These are phyloP conservation scores for Solanum pinnatisectum DNA, from an alignment of 257 asterid species.

Conservation along the genomic window DNA sequence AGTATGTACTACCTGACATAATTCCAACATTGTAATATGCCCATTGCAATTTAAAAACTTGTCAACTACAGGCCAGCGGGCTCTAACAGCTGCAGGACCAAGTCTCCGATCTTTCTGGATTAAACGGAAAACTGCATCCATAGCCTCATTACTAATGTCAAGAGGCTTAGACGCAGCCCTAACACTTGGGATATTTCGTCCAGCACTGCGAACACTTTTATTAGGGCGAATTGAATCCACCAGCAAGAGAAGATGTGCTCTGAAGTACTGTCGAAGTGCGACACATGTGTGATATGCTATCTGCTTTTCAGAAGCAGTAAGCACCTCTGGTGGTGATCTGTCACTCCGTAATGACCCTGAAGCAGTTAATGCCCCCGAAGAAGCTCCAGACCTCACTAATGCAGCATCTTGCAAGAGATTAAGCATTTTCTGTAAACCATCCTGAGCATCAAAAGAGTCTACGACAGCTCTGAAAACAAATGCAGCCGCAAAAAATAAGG, in stretches of 20 bases:
- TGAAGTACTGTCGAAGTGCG: conserved; percentile 81
- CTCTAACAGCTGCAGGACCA: conserved; percentile 76
- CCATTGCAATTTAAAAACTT: conserved; percentile 71
- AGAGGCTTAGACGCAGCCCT: conserved; percentile 90
- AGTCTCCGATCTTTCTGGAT: conserved; percentile 90
- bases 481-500: conserved; percentile 82
- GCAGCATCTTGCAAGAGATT: conserved; percentile 86
- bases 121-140: conserved; percentile 82
- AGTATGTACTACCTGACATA: conserved; percentile 69
- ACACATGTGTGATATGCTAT: conserved; percentile 94
- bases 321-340: conserved; percentile 74
- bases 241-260: conserved; percentile 80
- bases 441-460: conserved; percentile 85
- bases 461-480: conserved; percentile 91
- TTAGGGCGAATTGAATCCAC: conserved; percentile 86
- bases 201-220: conserved; percentile 69
- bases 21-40: conserved; percentile 86
- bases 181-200: conserved; percentile 53
- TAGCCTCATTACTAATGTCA: conserved; percentile 87
- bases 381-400: conserved; percentile 84
- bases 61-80: conserved; percentile 89
- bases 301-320: conserved; percentile 92
- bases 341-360: conserved; percentile 70
- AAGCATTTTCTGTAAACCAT: conserved; percentile 81
- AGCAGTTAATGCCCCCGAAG: conserved; percentile 59